These are phyloP conservation scores for Thalia dealbata DNA, from an alignment of 176 grass and related monocot species.

Conservation along the genomic window DNA sequence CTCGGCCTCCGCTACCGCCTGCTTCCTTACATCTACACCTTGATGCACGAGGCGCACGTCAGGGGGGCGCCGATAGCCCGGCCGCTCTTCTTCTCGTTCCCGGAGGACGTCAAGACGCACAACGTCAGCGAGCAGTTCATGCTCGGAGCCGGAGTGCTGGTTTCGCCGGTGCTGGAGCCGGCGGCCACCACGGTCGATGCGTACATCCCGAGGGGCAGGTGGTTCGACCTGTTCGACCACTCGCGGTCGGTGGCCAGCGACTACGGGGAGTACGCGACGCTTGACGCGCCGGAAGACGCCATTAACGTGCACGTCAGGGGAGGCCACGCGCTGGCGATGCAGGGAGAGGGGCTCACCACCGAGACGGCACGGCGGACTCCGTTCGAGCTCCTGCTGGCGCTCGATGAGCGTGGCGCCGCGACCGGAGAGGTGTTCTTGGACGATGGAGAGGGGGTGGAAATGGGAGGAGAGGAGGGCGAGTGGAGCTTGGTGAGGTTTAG, in stretches of 20 bases:
- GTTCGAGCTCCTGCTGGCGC: constrained; percentile 52
- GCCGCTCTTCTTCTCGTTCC: constrained; percentile 87
- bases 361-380: constrained; percentile 19
- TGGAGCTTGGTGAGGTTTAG: too few species aligned
- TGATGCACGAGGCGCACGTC: constrained; percentile 59
- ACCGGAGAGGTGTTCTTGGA: constrained; percentile 48
- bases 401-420: constrained; percentile 25
- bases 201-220: constrained; percentile 48
- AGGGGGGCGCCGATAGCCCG: constrained; percentile 55
- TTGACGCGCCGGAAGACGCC: constrained; percentile 37
- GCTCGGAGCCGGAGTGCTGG: constrained; percentile 45
- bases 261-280: constrained; percentile 28
- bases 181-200: constrained; percentile 35
- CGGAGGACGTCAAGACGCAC: constrained; percentile 34
- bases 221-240: constrained; percentile 55
- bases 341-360: constrained; percentile 31
- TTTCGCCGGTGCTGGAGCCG: constrained; percentile 43
- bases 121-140: constrained; percentile 48
- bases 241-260: constrained; percentile 6
- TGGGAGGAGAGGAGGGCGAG: too few species aligned
- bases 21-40: constrained; percentile 59
- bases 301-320: constrained; percentile 58
- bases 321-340: constrained; percentile 42
- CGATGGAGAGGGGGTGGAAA: constrained; percentile 37
- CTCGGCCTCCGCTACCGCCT: constrained; percentile 54